Evolutionary conservation across 2,329 filamentous ascomycete species (phyloP).

Genomic region (Metarhizium brunneum): DNA sequence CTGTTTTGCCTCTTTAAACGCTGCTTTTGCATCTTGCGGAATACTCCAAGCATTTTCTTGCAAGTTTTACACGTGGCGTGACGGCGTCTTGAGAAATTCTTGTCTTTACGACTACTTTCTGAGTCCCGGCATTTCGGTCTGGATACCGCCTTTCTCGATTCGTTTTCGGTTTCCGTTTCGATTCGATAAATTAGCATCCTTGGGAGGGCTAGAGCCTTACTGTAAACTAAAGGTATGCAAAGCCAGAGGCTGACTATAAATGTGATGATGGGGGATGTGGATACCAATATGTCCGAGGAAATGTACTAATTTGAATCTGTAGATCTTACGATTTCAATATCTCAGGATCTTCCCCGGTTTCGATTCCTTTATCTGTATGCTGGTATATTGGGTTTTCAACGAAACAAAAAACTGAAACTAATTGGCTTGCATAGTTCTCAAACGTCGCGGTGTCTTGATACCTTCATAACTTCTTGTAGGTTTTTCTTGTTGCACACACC

Average conservation of each 20-base stretch:
- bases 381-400: not conserved
- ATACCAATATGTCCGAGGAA: not conserved
- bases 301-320: not conserved
- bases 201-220: slow-evolving; percentile 12
- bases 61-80: slow-evolving; percentile 26
- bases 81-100: slow-evolving; percentile 29
- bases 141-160: slow-evolving; percentile 26
- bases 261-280: not conserved
- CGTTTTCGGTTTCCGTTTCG: slow-evolving; percentile 20
- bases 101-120: slow-evolving; percentile 28
- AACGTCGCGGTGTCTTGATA: not conserved
- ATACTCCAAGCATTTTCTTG: slow-evolving; percentile 22
- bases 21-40: slow-evolving; percentile 10
- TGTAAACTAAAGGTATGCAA: slow-evolving; percentile 13
- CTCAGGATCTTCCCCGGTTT: slow-evolving; percentile 14
- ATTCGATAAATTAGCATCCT: slow-evolving; percentile 18
- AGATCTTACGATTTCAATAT: slow-evolving; percentile 15
- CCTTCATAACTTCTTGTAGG: slow-evolving; percentile 1
- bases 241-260: not conserved
- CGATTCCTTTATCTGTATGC: slow-evolving; percentile 8
- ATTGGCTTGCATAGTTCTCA: not conserved
- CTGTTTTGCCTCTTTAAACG: slow-evolving; percentile 7
- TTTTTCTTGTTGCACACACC: not conserved
- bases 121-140: slow-evolving; percentile 27
- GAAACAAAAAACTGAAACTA: not conserved